Conservation (phyloP, 2,329 filamentous ascomycete species). For the Teratosphaeria zuluensis region DNA sequence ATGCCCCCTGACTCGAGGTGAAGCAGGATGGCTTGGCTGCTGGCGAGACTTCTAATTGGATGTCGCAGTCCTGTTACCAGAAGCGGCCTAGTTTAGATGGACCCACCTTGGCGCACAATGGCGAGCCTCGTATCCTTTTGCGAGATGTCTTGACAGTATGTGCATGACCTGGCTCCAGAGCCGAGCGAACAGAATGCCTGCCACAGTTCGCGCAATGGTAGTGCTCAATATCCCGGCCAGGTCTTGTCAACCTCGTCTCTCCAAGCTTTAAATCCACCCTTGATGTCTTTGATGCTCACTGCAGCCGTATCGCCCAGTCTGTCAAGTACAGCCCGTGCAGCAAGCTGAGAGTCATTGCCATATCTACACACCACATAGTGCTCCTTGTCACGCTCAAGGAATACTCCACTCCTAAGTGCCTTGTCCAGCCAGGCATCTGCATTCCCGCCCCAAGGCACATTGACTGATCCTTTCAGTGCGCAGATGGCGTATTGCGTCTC, state of each 20-base stretch:
- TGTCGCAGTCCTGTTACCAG: neutral
- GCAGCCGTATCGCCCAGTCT: constrained; percentile 40
- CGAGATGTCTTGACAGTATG: neutral
- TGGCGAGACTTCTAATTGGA: too few species aligned
- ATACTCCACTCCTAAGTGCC: constrained; percentile 13
- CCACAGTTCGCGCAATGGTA: neutral
- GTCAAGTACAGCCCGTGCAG: constrained; percentile 55
- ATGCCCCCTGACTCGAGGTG: too few species aligned
- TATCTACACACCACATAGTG: constrained; percentile 57
- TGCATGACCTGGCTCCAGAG: too few species aligned
- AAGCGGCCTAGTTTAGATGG: neutral
- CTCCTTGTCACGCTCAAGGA: constrained; percentile 34
- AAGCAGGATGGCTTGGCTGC: too few species aligned
- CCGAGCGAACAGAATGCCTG: too few species aligned
- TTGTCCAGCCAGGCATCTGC: constrained; percentile 22
- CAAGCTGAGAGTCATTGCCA: constrained; percentile 70
- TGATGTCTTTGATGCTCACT: constrained; percentile 59
- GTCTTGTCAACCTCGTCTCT: constrained; percentile 53
- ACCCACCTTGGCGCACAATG: neutral
- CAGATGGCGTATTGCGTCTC: constrained; percentile 77
- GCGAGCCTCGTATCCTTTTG: neutral
- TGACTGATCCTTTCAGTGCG: constrained; percentile 64
- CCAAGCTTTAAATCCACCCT: constrained; percentile 65
- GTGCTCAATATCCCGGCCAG: constrained; percentile 46
- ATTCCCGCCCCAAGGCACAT: constrained; percentile 56